These are phyloP conservation scores for Quillaja saponaria DNA, from an alignment of 306 rosid genomes.

Conservation along the genomic window DNA sequence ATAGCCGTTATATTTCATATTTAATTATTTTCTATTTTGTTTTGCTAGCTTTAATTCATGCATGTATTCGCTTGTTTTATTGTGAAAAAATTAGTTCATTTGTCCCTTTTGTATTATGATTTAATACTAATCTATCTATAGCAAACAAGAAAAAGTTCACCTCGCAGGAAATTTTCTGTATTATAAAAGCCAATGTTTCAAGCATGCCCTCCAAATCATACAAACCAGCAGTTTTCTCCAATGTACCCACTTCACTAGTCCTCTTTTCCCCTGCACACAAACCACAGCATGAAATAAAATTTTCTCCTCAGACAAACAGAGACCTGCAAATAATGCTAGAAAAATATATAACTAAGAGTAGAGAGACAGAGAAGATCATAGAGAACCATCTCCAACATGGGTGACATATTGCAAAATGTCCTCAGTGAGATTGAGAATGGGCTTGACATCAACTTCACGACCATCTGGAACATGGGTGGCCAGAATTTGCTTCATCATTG, in stretches of 20 bases:
- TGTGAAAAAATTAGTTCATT: too few species aligned
- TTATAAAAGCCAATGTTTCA: slow-evolving; percentile 41
- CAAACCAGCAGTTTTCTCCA: slow-evolving; percentile 29
- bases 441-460: slow-evolving; percentile 30
- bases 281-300: too few species aligned
- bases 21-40: too few species aligned
- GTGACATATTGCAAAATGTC: slow-evolving; percentile 4
- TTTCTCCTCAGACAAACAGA: too few species aligned
- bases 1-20: too few species aligned
- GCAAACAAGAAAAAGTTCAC: slow-evolving; percentile 34
- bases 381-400: not conserved
- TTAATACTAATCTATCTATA: too few species aligned
- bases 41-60: too few species aligned
- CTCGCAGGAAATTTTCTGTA: slow-evolving; percentile 58
- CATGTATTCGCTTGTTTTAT: too few species aligned
- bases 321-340: too few species aligned
- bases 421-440: slow-evolving; percentile 20
- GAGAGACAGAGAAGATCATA: not conserved
- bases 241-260: slow-evolving; percentile 10
- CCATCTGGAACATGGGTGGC: slow-evolving; percentile 32
- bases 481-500: slow-evolving; percentile 29
- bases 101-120: too few species aligned
- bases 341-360: too few species aligned
- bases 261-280: slow-evolving; percentile 34
- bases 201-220: slow-evolving; percentile 37